Base-by-base conservation (phyloP, 2,329 filamentous ascomycete genomes). In the Stagonosporopsis chrysanthemi region DNA sequence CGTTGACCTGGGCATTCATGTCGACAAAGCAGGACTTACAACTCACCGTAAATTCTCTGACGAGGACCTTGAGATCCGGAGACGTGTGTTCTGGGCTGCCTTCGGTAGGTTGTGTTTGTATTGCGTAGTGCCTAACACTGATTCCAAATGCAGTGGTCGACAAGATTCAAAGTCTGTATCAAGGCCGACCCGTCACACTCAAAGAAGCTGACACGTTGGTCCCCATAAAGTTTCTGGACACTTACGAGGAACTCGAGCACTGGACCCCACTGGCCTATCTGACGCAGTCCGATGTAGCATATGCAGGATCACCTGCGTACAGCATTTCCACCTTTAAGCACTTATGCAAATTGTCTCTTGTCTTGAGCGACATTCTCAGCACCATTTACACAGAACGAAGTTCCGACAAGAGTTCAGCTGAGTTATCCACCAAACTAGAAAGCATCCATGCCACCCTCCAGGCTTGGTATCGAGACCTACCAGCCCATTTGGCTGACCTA, bases 151-250 rank as follows among this genome's bases (percentile, higher is more conserved):
- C 28, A 71, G 68, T 73, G 28, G 65, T 72, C 38, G 84, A 84
- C 58, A 86, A 85, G 60, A 78, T 85, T 7, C 83, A 86, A 57
- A 81, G 78, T 14, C 65, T 86, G 0, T 86, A 85, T 45, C 82
- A 83, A 61, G 84, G 83, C 0, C 79, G 83, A 0, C 84, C 82
- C 0, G 78, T 78, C 0, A 80, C 71, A 2, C 67, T 84, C 6
- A 79, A 80, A 8, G 77, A 81, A n/a, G 75, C 74, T 0, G 80
- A 84, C 23, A 77, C 76, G 0, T 69, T 76, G 9, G 80, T 85
- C 0, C 78, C 82, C 0, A 77, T 83, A 17, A 72, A 76, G 6
- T 82, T 83, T 23, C 70, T 79, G 1, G 82, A 84, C 47, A 76
- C 75, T 0, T 84, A 78, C 29, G 84, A 86, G 28, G 84, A 86